Conservation (phyloP, 805 yeast genomes). For the Hanseniaspora lachancei region DNA sequence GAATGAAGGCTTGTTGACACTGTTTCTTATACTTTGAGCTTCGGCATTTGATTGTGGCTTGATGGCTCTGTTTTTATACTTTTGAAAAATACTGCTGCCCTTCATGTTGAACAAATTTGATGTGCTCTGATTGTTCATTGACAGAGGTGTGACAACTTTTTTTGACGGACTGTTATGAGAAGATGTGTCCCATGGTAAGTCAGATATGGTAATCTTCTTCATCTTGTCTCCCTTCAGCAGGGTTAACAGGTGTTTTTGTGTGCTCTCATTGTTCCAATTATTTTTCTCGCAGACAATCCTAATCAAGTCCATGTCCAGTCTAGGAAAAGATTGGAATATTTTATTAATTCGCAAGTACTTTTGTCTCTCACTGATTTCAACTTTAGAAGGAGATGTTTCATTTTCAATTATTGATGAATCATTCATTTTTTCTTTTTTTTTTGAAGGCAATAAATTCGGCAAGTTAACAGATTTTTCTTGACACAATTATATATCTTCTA, state of each 20-base stretch:
- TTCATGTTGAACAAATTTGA: background rate
- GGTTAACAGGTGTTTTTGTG: background rate
- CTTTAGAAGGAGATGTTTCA: background rate
- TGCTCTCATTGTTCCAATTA: background rate
- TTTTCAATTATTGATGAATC: background rate
- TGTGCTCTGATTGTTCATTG: background rate
- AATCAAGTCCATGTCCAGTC: conserved; percentile 11
- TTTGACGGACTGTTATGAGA: background rate
- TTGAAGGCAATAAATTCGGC: background rate
- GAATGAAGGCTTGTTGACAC: background rate
- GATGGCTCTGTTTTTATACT: conserved; percentile 9
- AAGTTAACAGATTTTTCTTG: too few species aligned
- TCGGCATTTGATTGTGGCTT: background rate
- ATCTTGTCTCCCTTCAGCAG: background rate
- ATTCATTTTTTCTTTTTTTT: background rate
- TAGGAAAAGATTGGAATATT: conserved; percentile 5
- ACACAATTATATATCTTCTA: too few species aligned
- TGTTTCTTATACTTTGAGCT: background rate
- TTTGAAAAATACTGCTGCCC: conserved; percentile 8
- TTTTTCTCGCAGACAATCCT: conserved; percentile 6
- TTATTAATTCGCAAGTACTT: conserved; percentile 11
- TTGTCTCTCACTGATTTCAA: conserved; percentile 10
- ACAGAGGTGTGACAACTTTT: background rate
- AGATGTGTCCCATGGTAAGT: conserved; percentile 4
- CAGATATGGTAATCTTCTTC: conserved; percentile 1